Conservation (phyloP, 257 asterid species). For the Rubia yunnanensis region DNA sequence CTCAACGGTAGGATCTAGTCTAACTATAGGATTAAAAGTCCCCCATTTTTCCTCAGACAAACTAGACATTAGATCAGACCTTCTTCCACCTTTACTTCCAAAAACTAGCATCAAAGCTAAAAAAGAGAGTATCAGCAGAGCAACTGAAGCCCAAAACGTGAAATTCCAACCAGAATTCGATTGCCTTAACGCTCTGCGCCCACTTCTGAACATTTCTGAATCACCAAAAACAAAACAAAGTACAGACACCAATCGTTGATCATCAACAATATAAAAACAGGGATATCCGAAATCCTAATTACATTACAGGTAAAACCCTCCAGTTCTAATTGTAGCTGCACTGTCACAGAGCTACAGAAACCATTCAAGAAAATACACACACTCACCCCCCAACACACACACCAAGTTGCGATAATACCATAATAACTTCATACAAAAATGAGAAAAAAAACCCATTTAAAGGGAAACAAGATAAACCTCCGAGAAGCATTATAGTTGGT, state of each 20-base stretch:
- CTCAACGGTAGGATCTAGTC: slow-evolving; percentile 51
- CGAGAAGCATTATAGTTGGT: not conserved
- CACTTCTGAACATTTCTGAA: slow-evolving; percentile 49
- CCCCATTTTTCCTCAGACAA: slow-evolving; percentile 33
- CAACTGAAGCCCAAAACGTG: slow-evolving; percentile 29
- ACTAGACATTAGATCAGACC: slow-evolving; percentile 22
- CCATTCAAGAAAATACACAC: not conserved
- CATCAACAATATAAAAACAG: not conserved
- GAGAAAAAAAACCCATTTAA: not conserved
- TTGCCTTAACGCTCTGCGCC: slow-evolving; percentile 39
- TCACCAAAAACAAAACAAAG: slow-evolving; percentile 1
- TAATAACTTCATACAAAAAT: not conserved
- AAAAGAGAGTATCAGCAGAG: slow-evolving; percentile 30
- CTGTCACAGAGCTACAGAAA: too few species aligned
- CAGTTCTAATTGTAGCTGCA: too few species aligned
- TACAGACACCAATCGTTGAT: not conserved
- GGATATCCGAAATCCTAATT: not conserved
- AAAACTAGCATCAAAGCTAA: slow-evolving; percentile 33
- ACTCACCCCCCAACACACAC: too few species aligned
- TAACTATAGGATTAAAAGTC: slow-evolving; percentile 47
- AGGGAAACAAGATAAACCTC: not conserved
- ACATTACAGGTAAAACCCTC: not conserved
- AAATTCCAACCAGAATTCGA: slow-evolving; percentile 24
- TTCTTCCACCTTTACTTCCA: slow-evolving; percentile 27
- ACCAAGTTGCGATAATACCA: not conserved